Evolutionary conservation across 371 early-diverging fungal species (phyloP), one percentile per base, ranked within the genome.

Genomic region (Capillidium heterosporum): DNA sequence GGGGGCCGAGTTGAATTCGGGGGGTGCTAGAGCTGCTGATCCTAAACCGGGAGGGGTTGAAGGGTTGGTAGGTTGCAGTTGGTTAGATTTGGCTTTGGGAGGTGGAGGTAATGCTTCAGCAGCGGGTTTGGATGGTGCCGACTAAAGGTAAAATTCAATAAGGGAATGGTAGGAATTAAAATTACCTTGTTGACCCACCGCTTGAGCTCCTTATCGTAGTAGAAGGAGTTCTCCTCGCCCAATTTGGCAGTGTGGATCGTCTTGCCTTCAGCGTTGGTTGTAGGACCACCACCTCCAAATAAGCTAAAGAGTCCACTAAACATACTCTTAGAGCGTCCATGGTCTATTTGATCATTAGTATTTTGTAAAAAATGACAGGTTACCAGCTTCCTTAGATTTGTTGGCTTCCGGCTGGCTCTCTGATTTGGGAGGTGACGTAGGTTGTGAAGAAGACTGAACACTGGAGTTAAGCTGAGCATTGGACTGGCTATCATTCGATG

Each of bases 161-260:
- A 40, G 40, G 4, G 8, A 15, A 7, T 17, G 13, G 26, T 17
- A 13, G 24, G 24, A 32, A n/a, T 26, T 23, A 23, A 26, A 50
- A 23, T 32, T 50, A 50, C 35, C 35, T 72, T 75, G 60, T 75
- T 75, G 39, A 78, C 69, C 78, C 78, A 78, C 27, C 75, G 67
- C 44, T 71, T 68, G 52, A 72, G 73, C 29, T 73, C 75, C 15
- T 76, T 76, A 47, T 84, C 85, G 63, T 72, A 84, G 57, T 80
- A 78, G 59, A 84, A 84, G 11, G 69, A 57, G 40, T 65, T 78
- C 58, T 77, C 69, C 61, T 81, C 80, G 35, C 83, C 83, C 35
- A 84, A 63, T 51, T 84, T 80, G 13, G 85, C 85, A 60, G 67
- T 69, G 24, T 51, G 15, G 26, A 40, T 31, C 31, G 57, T 57